phyloP scores from a whole-genome alignment of 768 basidiomycete species.

The Tylopilus sp. region DNA sequence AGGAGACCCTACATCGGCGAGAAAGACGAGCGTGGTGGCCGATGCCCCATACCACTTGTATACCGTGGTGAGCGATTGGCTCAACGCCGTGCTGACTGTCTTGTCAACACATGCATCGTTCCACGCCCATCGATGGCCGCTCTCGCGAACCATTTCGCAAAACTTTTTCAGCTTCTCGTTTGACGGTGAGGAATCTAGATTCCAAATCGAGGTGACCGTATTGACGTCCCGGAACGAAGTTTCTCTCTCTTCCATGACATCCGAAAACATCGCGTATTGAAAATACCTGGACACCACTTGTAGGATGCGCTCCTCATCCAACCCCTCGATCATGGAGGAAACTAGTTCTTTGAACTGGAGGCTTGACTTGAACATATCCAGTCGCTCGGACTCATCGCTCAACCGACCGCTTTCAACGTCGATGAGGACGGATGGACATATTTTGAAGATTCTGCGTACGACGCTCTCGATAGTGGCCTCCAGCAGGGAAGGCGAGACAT shows the following conservation, averaged over 20 bases:
- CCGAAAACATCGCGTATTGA: not conserved
- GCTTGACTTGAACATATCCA: not conserved
- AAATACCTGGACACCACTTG: not conserved
- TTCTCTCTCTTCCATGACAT: not conserved
- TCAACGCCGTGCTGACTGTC: not conserved
- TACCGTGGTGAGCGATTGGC: not conserved
- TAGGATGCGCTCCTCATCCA: not conserved
- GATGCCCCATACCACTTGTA: conserved; percentile 1
- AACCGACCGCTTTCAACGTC: not conserved
- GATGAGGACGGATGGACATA: not conserved
- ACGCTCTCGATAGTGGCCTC: not conserved
- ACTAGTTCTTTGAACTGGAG: not conserved
- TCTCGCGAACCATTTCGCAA: not conserved
- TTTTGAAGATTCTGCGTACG: not conserved
- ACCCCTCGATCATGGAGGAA: not conserved
- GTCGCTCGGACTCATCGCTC: not conserved
- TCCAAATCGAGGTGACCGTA: not conserved
- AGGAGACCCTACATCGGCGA: not conserved
- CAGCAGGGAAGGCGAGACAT: not conserved
- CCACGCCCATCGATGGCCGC: not conserved
- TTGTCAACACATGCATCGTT: not conserved
- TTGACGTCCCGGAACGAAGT: not conserved
- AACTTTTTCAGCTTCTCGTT: not conserved
- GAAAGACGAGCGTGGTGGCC: not conserved
- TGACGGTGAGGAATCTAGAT: not conserved